phyloP scores from a whole-genome alignment of 2,329 filamentous ascomycete species.

The Ploettnerulaceae sp. region DNA sequence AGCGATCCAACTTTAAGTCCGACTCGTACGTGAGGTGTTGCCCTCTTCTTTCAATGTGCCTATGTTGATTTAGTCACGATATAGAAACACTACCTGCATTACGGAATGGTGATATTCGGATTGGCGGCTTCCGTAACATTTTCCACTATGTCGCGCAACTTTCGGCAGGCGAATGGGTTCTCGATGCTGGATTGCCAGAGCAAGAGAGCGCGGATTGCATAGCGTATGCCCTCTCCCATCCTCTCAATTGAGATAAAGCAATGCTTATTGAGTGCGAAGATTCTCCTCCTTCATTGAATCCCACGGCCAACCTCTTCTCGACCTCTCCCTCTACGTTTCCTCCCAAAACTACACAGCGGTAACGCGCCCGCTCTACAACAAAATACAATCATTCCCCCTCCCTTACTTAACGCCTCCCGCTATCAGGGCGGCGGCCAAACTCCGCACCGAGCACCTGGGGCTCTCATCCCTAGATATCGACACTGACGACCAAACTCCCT shows the following conservation, averaged over 20 bases:
- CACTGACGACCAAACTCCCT: slow-evolving; percentile 36
- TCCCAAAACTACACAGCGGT: slow-evolving; percentile 76
- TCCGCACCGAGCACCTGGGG: slow-evolving; percentile 64
- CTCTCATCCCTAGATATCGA: slow-evolving; percentile 65
- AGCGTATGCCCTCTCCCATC: slow-evolving; percentile 37
- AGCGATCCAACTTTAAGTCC: slow-evolving; percentile 69
- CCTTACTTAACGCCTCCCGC: slow-evolving; percentile 80
- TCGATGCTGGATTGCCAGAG: slow-evolving; percentile 41
- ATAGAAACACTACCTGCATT: slow-evolving; percentile 54
- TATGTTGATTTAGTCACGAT: too few relatives aligned
- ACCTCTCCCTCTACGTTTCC: slow-evolving; percentile 85
- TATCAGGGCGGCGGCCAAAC: slow-evolving; percentile 64
- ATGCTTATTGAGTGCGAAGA: too few relatives aligned
- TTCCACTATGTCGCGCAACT: slow-evolving; percentile 42
- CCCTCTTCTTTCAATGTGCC: too few relatives aligned
- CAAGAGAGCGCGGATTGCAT: slow-evolving; percentile 43
- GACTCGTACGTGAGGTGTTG: slow-evolving; percentile 64
- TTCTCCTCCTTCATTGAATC: slow-evolving; percentile 65
- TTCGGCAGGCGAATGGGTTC: slow-evolving; percentile 44
- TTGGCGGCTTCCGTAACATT: slow-evolving; percentile 50
- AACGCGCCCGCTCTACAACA: slow-evolving; percentile 76
- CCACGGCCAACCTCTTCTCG: slow-evolving; percentile 71
- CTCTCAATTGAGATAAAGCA: neutral
- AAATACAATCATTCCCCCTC: slow-evolving; percentile 76
- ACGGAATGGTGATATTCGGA: slow-evolving; percentile 47